A percentile compares a stretch with the other conserved stretches of the same genome.
phyloP scores from a whole-genome alignment of 129 eudicot species.

The Centaurea solstitialis region DNA sequence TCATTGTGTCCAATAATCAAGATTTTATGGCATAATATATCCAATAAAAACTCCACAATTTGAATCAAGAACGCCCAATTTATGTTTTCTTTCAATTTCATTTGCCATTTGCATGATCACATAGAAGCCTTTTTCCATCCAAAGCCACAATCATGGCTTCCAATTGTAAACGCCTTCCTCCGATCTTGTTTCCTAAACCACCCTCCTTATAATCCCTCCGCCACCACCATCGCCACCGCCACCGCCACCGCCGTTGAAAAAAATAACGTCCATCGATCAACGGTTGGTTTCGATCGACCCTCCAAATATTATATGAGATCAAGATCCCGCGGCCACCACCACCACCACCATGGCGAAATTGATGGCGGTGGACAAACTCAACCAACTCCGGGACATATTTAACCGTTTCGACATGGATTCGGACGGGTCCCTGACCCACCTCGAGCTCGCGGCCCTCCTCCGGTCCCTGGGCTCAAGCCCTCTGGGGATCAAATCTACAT shows the following conservation, averaged over 20 bases:
- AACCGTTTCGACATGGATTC: conserved; percentile 51
- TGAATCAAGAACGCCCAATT: background rate
- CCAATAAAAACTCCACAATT: background rate
- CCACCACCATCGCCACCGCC: conserved; percentile 8
- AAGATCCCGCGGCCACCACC: background rate
- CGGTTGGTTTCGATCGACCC: background rate
- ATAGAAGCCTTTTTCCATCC: too few species aligned
- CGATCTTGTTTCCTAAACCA: conserved; percentile 16
- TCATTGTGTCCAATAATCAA: background rate
- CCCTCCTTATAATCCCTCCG: conserved; percentile 17
- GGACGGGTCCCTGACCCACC: conserved; percentile 48
- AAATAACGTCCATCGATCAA: background rate
- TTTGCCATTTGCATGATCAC: conserved; percentile 9
- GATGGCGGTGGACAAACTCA: conserved; percentile 34
- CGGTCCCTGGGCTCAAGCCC: conserved; percentile 45
- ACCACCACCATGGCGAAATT: conserved; percentile 19
- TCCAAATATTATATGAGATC: conserved; percentile 14
- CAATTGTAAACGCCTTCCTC: conserved; percentile 2
- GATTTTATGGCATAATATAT: background rate
- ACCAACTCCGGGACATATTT: conserved; percentile 48
- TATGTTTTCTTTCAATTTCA: background rate
- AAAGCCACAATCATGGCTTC: conserved; percentile 4
- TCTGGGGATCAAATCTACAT: conserved; percentile 41
- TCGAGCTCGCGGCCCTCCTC: conserved; percentile 56
- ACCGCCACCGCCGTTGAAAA: background rate